A percentile compares a stretch with the other conserved stretches of the same genome.
Evolutionary conservation across 768 basidiomycete species (phyloP).

Genomic region (Sarcomyxa edulis): DNA sequence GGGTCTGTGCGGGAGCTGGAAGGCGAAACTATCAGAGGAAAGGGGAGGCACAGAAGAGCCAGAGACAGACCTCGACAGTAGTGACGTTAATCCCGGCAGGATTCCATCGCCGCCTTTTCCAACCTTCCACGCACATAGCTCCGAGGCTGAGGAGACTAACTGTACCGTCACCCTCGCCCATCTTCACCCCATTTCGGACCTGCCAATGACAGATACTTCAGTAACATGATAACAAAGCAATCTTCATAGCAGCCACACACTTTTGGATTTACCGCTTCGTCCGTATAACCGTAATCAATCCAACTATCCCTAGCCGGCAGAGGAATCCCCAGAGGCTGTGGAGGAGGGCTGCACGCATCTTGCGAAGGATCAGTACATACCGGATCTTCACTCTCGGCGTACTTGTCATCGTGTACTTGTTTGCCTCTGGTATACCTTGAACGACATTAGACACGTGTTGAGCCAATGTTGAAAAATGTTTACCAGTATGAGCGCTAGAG

Average conservation of each 20-base stretch:
- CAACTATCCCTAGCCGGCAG: conserved; percentile 51
- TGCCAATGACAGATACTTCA: conserved; percentile 16
- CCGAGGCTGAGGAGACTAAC: conserved; percentile 82
- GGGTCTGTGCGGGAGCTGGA: conserved; percentile 76
- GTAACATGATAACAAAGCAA: neutral
- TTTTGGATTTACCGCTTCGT: conserved; percentile 55
- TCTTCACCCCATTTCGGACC: conserved; percentile 81
- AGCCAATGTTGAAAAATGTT: conserved; percentile 7
- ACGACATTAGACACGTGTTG: neutral
- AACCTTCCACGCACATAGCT: conserved; percentile 96
- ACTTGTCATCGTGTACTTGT: conserved; percentile 60
- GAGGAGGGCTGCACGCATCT: conserved; percentile 34
- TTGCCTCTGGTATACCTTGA: conserved; percentile 67
- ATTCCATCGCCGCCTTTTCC: conserved; percentile 88
- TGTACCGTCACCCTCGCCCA: conserved; percentile 96
- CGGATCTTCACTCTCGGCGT: conserved; percentile 36
- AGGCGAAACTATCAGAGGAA: conserved; percentile 1
- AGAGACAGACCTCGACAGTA: conserved; percentile 70
- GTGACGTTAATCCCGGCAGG: conserved; percentile 82
- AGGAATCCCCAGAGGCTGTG: conserved; percentile 48
- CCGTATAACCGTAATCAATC: conserved; percentile 83
- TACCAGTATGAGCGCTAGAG: conserved; percentile 81
- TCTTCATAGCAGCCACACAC: conserved; percentile 19
- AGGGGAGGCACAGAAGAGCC: conserved; percentile 1
- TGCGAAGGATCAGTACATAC: conserved; percentile 39